Evolutionary conservation across 148 eudicot genomes (phyloP).

Genomic region (Vaccinium darrowii): DNA sequence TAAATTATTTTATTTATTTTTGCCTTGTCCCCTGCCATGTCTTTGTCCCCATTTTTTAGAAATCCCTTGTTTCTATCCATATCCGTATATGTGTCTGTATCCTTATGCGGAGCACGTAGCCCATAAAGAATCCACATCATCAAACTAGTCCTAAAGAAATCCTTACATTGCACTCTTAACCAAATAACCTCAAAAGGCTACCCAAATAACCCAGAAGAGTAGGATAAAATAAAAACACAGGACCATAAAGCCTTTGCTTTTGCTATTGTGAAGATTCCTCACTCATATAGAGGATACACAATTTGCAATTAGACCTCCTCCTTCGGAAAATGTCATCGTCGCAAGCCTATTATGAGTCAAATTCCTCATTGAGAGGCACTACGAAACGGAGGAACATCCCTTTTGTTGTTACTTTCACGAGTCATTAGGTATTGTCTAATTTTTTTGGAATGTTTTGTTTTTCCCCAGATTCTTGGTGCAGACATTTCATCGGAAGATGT

Average conservation of each 20-base stretch:
- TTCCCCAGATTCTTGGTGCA: conserved; percentile 47
- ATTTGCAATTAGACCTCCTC: not conserved
- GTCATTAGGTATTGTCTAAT: not conserved
- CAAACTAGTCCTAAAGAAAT: not conserved
- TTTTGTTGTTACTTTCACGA: not conserved
- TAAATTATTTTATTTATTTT: too few relatives aligned
- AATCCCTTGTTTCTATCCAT: too few relatives aligned
- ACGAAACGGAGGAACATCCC: not conserved
- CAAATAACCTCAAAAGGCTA: not conserved
- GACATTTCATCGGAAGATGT: conserved; percentile 28
- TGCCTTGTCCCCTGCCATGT: too few relatives aligned
- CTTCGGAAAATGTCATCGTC: not conserved
- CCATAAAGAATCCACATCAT: not conserved
- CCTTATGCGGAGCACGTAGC: too few relatives aligned
- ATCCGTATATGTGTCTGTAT: too few relatives aligned
- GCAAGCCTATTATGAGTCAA: not conserved
- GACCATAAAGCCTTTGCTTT: not conserved
- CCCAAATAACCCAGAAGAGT: not conserved
- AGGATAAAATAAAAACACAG: not conserved
- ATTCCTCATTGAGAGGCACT: not conserved
- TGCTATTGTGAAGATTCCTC: not conserved
- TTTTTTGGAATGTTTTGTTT: not conserved
- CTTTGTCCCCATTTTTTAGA: too few relatives aligned
- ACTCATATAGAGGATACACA: not conserved
- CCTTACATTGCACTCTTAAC: not conserved